Evolutionary conservation across 1,139 yeast species (phyloP), one percentile per base, ranked within the genome.

Genomic region (Arxiozyma heterogenica): DNA sequence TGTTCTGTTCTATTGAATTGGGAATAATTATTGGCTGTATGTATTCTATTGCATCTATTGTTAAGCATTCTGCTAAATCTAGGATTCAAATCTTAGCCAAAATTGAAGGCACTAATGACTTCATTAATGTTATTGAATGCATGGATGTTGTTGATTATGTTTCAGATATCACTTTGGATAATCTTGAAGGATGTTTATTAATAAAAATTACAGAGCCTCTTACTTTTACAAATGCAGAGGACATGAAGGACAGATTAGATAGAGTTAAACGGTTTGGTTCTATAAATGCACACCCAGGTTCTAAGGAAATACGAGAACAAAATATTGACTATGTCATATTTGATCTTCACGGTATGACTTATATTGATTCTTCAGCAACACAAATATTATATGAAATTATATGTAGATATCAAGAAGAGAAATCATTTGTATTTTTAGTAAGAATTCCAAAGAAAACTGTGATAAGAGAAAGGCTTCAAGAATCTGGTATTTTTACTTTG

Each of bases 141-240:
- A 55, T 58, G 22, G 52, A 52, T 64, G 69, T 59, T 23, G 8
- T 12, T 20, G 41, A 21, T 27, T 22, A 44, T 30, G 48, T 25
- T 11, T 22, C 25, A 30, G 41, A 44, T 20, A 46, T 53, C 2
- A 50, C 52, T 23, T 47, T 43, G 20, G 51, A 51, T 8, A 39
- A 53, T 18, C 11, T 48, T 20, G 93, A 87, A 64, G 95, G 95
- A 0, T 87, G 95, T 63, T 74, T 93, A 51, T 85, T 91, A 49
- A 86, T 91, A 41, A 88, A 85, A 61, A 82, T 93, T 44, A 95
- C 98, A 0, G 98, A 93, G 65, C 97, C 98, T 1, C 73, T 93
- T 55, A 89, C 95, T 1, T 93, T 93, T 69, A 90, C 96, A 44
- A 93, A 93, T 66, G 81, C 95, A 20, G 87, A 85, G 56, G 97